phyloP scores from a whole-genome alignment of 495 filamentous ascomycete species.

The Penicilliopsis zonata region DNA sequence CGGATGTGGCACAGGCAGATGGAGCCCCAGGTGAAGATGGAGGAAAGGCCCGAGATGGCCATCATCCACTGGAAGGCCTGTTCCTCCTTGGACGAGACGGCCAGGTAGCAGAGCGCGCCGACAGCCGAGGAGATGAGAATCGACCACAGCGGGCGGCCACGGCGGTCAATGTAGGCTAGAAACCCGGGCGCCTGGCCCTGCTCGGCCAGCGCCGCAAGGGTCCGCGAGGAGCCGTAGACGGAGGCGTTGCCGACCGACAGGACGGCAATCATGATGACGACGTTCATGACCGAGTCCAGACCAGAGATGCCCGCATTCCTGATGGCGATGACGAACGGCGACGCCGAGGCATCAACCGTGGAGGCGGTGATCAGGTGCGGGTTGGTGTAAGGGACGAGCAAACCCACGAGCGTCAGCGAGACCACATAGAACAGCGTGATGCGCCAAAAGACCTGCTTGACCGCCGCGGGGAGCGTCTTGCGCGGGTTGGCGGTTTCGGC shows the following conservation, averaged over 20 bases:
- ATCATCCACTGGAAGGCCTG: conserved; percentile 79
- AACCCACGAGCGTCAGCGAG: conserved; percentile 58
- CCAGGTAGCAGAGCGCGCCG: conserved; percentile 70
- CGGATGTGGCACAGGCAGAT: conserved; percentile 86
- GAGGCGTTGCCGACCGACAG: conserved; percentile 80
- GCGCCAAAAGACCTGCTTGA: conserved; percentile 94
- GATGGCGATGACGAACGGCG: conserved; percentile 86
- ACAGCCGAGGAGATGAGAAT: conserved; percentile 56
- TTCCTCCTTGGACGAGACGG: conserved; percentile 49
- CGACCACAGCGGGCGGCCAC: conserved; percentile 66
- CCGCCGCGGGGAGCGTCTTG: conserved; percentile 72
- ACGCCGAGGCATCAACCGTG: conserved; percentile 56
- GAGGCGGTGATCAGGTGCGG: conserved; percentile 42
- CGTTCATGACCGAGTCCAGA: conserved; percentile 78
- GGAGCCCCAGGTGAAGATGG: conserved; percentile 88
- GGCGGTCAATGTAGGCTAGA: conserved; percentile 71
- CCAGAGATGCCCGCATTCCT: conserved; percentile 63
- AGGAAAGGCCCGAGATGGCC: conserved; percentile 75
- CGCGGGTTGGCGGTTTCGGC: conserved; percentile 81
- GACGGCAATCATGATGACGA: conserved; percentile 79
- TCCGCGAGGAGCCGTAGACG: conserved; percentile 78
- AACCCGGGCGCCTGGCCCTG: conserved; percentile 70
- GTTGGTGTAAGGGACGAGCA: conserved; percentile 63
- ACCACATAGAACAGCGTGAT: conserved; percentile 82
- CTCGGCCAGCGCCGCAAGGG: conserved; percentile 75